A percentile compares a stretch with the other conserved stretches of the same genome.
phyloP scores from a whole-genome alignment of 257 asterid species.

The Jacaranda mimosifolia region DNA sequence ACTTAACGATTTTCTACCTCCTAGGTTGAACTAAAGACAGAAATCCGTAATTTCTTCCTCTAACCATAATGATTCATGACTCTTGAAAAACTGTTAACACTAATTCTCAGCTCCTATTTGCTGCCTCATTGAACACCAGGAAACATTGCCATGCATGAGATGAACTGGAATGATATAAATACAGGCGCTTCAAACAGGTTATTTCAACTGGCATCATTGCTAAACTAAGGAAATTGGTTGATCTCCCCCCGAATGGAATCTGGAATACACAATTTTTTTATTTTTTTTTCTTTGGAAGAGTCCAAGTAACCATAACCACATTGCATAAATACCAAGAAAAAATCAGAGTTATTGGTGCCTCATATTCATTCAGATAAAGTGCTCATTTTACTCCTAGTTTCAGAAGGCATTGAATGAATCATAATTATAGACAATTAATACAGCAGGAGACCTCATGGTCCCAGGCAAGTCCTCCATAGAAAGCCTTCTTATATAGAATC shows the following conservation, averaged over 20 bases:
- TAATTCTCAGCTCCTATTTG: constrained; percentile 11
- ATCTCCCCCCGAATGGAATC: constrained; percentile 13
- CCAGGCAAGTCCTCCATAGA: neutral
- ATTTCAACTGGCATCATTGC: constrained; percentile 17
- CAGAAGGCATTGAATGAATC: neutral
- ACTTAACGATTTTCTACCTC: neutral
- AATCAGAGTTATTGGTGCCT: neutral
- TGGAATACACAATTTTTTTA: neutral
- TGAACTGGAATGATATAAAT: neutral
- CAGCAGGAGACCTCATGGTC: neutral
- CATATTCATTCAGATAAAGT: neutral
- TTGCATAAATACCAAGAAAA: constrained; percentile 4
- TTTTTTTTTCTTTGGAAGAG: neutral
- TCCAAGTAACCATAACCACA: constrained; percentile 21
- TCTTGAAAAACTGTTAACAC: neutral
- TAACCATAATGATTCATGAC: neutral
- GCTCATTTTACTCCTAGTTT: neutral
- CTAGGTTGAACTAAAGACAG: neutral
- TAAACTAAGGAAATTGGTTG: constrained; percentile 2
- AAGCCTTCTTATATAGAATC: neutral
- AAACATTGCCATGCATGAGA: neutral
- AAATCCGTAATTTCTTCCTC: constrained; percentile 10
- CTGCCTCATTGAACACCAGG: constrained; percentile 2
- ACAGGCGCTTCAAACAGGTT: neutral
- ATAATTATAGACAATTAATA: neutral